Percentiles rank a stretch among this genome's conserved stretches.
Conservation (phyloP, 2,329 filamentous ascomycete genomes). For the Fusarium nematophilum region DNA sequence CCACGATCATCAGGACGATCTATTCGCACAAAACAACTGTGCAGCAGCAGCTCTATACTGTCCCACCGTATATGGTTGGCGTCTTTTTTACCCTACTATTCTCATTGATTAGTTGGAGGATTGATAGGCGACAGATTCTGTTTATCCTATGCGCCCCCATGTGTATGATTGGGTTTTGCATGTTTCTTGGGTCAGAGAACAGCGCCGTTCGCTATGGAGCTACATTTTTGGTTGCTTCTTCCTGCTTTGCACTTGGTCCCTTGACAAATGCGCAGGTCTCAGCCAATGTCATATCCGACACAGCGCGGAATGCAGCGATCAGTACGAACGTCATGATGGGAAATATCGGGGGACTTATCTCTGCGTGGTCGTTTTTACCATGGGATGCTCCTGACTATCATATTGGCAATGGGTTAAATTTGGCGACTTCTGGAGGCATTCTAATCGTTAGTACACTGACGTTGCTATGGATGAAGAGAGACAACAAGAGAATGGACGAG, state of each 20-base stretch:
- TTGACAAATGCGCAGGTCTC: slow-evolving; percentile 76
- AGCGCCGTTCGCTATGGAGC: slow-evolving; percentile 72
- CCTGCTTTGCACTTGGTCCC: slow-evolving; percentile 72
- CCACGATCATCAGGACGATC: slow-evolving; percentile 77
- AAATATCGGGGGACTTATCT: slow-evolving; percentile 74
- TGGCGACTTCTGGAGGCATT: slow-evolving; percentile 66
- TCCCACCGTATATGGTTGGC: slow-evolving; percentile 77
- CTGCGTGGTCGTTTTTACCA: slow-evolving; percentile 72
- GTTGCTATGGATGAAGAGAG: slow-evolving; percentile 69
- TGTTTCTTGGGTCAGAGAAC: slow-evolving; percentile 71
- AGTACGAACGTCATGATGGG: slow-evolving; percentile 76
- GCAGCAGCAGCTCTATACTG: slow-evolving; percentile 75
- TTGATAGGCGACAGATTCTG: slow-evolving; percentile 70
- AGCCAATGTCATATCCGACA: no score
- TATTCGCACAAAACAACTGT: slow-evolving; percentile 68
- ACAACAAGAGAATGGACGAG: slow-evolving; percentile 61
- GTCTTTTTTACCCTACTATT: slow-evolving; percentile 73
- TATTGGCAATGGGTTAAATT: slow-evolving; percentile 78
- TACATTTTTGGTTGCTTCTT: slow-evolving; percentile 75
- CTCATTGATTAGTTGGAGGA: slow-evolving; percentile 70
- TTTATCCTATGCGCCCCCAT: slow-evolving; percentile 70
- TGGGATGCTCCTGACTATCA: slow-evolving; percentile 72
- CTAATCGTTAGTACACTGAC: slow-evolving; percentile 61
- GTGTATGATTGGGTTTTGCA: slow-evolving; percentile 76
- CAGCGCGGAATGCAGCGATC: slow-evolving; percentile 73